Evolutionary conservation across 2,329 filamentous ascomycete species (phyloP), one percentile per base, ranked within the genome.

Genomic region (Chrysosporium queenslandicum): DNA sequence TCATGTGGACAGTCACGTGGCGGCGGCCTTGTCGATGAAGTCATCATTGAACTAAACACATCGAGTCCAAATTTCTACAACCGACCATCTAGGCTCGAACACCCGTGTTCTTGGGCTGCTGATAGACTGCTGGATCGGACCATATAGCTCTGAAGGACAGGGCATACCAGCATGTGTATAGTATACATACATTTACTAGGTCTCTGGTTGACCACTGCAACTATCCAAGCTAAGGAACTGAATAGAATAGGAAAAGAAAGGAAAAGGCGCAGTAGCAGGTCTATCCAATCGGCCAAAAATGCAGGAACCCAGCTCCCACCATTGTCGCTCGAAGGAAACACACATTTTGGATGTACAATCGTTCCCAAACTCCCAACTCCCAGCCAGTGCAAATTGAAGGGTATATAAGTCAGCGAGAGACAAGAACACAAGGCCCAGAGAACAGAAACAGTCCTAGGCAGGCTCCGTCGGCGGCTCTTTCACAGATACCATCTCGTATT

Each of bases 401-500:
- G 47, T 50, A 50, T 50, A 50, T 49, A 41, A 40, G 16, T 20
- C 11, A 37, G 39, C 11, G 16, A 40, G n/a, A 2, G n/a, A 41
- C 45, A 45, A 40, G 46, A 40, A 34, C 12, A 20, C 21, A 29
- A 8, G 23, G 2, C 16, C 27, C 16, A 14, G 8, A 11, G 9
- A 9, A 18, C 2, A 27, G 2, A 1, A 32, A 9, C 29, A 40
- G 3, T 6, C 3, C 27, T 36, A 52, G 4, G 18, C 34, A 9
- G 50, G 42, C 20, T 32, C 50, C 14, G 46, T 23, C 12, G 42
- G 21, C 21, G 12, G 42, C 42, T 52, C 65, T 54, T 76, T 76
- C 62, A 81, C 71, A 37, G 72, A 70, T 8, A 78, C 77, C 80
- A 86, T 83, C 66, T 86, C 82, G 66, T 85, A 86, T 56, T 80